Percentiles rank a stretch among this genome's conserved stretches.
phyloP scores from a whole-genome alignment of 2,329 filamentous ascomycete species.

The Sporothrix globosa region DNA sequence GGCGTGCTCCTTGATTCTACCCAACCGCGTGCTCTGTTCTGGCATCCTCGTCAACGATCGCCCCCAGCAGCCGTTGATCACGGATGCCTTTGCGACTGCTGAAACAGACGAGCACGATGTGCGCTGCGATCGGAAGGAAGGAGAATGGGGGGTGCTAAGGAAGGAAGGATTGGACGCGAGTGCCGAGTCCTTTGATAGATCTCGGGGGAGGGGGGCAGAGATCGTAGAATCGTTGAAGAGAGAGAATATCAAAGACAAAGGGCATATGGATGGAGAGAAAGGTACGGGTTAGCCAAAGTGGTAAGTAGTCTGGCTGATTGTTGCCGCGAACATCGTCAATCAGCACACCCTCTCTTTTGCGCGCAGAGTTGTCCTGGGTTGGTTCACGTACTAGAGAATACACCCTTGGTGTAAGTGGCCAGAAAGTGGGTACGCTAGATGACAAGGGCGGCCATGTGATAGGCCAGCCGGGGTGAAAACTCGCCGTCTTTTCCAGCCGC shows the following conservation, averaged over 20 bases:
- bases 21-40: conserved; percentile 1
- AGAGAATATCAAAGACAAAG: neutral
- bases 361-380: too few species aligned
- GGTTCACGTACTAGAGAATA: too few species aligned
- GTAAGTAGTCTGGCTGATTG: neutral
- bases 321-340: conserved; percentile 8
- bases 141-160: conserved; percentile 2
- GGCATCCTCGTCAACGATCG: neutral
- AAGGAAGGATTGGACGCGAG: conserved; percentile 16
- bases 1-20: neutral
- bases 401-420: neutral
- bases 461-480: conserved; percentile 25
- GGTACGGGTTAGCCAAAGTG: neutral
- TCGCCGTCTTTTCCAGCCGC: conserved; percentile 22
- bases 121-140: conserved; percentile 16
- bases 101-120: conserved; percentile 10
- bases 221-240: neutral
- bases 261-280: neutral
- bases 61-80: conserved; percentile 6
- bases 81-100: neutral
- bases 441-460: neutral
- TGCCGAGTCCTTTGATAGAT: conserved; percentile 20
- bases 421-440: conserved; percentile 1
- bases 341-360: neutral
- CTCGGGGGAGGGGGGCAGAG: conserved; percentile 1